Evolutionary conservation across 2,329 filamentous ascomycete genomes (phyloP), one percentile per base, ranked within the genome.

Genomic region (Fusarium sp.): DNA sequence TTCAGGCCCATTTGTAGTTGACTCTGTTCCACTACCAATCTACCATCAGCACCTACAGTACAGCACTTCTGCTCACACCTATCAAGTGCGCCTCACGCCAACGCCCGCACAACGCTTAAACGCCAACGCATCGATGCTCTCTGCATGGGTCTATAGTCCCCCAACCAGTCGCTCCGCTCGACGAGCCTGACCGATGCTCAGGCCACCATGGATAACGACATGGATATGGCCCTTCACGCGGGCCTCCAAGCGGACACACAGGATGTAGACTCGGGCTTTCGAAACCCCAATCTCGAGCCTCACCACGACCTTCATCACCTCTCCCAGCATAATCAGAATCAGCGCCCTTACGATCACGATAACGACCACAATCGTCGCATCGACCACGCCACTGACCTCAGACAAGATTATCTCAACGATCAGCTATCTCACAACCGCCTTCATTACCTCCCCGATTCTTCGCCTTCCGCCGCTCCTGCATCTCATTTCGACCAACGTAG

Each of bases 41-140:
- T 36, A 18, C 17, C 34, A 36, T 36, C 64, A 59, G 47, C 57
- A 59, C 70, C 67, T 63, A 62, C 66, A 52, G 70, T 62, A 62
- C 70, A 51, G 66, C 50, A 73, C 69, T 38, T 72, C 44, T 62
- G 32, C 73, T 75, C 66, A 73, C 73, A 70, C 73, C 72, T 75
- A 73, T 75, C 56, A 57, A 75, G 56, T 75, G 70, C 66, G 58
- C 72, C 69, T 74, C 69, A 70, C 72, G 41, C 69, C 66, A 75
- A 77, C 75, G 75, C 77, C 81, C 83, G 84, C 84, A 68, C 71
- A 75, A 73, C 72, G 62, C 70, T 68, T 68, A 71, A 70, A 75
- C 77, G 83, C 83, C 84, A 85, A 83, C 85, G 82, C 84, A 85
- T 85, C 84, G 81, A 86, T 85, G 83, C 82, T 81, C 79, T 79